Percentiles rank a stretch among this genome's conserved stretches.
These are phyloP conservation scores for Pseudocercospora fuligena DNA, from an alignment of 2,329 filamentous ascomycete genomes.

Conservation along the genomic window DNA sequence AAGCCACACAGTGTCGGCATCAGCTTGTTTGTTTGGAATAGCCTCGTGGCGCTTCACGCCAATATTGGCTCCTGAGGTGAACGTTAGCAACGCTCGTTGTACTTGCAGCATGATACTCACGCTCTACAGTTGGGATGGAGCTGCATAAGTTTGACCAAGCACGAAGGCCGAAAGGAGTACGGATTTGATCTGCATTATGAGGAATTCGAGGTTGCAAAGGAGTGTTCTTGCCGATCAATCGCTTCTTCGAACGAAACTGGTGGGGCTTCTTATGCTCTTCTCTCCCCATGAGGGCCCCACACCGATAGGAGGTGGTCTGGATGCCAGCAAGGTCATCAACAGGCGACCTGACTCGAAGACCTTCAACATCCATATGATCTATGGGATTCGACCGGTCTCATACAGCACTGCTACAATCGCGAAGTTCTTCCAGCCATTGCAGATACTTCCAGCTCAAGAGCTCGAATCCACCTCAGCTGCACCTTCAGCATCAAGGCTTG, in stretches of 20 bases:
- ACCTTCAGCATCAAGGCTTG: not conserved
- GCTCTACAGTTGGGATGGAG: not conserved
- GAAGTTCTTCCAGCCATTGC: not conserved
- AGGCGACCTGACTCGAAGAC: not conserved
- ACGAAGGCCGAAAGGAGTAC: not conserved
- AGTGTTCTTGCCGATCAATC: not conserved
- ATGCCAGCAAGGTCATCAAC: not conserved
- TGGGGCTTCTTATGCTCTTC: not conserved
- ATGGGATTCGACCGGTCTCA: not conserved
- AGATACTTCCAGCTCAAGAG: not conserved
- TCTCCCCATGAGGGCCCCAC: not conserved
- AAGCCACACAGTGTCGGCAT: not conserved
- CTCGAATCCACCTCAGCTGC: not conserved
- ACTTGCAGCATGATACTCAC: not conserved
- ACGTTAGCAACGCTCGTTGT: too few relatives aligned
- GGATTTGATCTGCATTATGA: conserved; percentile 2
- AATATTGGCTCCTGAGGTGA: not conserved
- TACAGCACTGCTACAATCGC: not conserved
- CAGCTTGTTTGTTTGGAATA: not conserved
- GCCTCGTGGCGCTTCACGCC: not conserved
- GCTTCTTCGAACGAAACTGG: not conserved
- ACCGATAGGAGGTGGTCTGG: not conserved
- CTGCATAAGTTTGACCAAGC: conserved; percentile 4
- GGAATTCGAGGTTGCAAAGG: not conserved
- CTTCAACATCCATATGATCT: not conserved